Conservation (phyloP, 73 alveolate genomes). For the Paramecium primaurelia region DNA sequence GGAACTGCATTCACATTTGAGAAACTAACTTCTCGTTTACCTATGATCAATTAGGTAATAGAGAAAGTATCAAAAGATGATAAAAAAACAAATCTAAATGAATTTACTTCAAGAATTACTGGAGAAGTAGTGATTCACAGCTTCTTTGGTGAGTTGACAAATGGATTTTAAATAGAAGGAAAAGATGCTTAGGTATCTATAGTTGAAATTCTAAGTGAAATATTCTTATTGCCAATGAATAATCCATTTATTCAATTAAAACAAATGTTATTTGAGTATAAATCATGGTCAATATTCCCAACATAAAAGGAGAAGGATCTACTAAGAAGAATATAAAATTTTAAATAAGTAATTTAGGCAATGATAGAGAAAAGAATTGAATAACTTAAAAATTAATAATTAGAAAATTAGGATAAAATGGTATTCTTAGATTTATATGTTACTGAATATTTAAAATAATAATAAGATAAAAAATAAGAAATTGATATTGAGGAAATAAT, state of each 20-base stretch:
- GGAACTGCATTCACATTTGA: not conserved
- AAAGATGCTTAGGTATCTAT: not conserved
- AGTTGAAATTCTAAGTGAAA: not conserved
- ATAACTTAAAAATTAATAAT: not conserved
- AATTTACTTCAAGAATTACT: not conserved
- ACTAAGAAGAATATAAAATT: not conserved
- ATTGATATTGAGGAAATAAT: not conserved
- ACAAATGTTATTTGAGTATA: not conserved
- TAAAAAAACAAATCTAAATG: not conserved
- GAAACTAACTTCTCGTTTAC: not conserved
- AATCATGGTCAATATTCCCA: not conserved
- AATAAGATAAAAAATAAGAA: not conserved
- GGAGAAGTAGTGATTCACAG: conserved; percentile 37
- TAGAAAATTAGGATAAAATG: not conserved
- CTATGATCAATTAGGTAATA: conserved; percentile 22
- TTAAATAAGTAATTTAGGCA: not conserved
- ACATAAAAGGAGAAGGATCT: not conserved
- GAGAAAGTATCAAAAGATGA: not conserved
- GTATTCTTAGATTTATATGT: not conserved
- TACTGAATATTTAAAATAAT: not conserved
- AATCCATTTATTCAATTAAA: not conserved
- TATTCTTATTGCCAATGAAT: not conserved
- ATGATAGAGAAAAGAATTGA: conserved; percentile 25
- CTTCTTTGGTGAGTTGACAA: not conserved
- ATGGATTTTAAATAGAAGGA: not conserved